Evolutionary conservation across 768 basidiomycete genomes (phyloP).

Genomic region (Suillus subalutaceus): DNA sequence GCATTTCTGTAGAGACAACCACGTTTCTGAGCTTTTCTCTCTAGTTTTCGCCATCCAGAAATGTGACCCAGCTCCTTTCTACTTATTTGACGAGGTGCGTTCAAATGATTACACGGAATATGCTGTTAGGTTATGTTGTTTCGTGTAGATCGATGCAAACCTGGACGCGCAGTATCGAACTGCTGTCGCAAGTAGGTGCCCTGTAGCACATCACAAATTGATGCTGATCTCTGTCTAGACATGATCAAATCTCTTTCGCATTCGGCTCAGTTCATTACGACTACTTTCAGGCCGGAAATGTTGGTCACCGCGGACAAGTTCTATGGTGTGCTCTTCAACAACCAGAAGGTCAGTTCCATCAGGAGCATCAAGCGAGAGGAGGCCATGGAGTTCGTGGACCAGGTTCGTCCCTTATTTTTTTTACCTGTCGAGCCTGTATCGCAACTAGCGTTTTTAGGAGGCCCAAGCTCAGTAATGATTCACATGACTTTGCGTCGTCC

Average conservation of each 20-base stretch:
- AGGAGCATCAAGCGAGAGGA: slow-evolving; percentile 86
- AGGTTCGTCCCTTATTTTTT: slow-evolving; percentile 44
- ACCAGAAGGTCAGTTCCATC: slow-evolving; percentile 92
- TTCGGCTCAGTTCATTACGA: slow-evolving; percentile 95
- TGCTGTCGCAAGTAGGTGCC: slow-evolving; percentile 84
- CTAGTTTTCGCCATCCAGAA: slow-evolving; percentile 98
- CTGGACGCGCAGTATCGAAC: slow-evolving; percentile 97
- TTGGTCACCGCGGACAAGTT: slow-evolving; percentile 94
- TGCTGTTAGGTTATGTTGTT: slow-evolving; percentile 2
- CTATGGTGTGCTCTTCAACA: slow-evolving; percentile 96
- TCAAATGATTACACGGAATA: neutral
- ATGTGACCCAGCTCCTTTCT: slow-evolving; percentile 98
- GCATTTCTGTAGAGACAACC: neutral
- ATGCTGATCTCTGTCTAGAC: slow-evolving; percentile 18
- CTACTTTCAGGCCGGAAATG: slow-evolving; percentile 98
- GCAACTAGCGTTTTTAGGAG: slow-evolving; percentile 35
- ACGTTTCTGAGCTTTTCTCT: slow-evolving; percentile 13
- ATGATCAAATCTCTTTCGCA: slow-evolving; percentile 94
- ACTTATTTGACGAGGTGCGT: slow-evolving; percentile 92
- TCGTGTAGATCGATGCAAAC: slow-evolving; percentile 87
- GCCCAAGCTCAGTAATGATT: slow-evolving; percentile 47
- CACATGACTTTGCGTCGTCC: neutral
- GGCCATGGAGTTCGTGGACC: slow-evolving; percentile 93
- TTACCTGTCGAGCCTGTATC: neutral
- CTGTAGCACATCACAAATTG: slow-evolving; percentile 22